Evolutionary conservation across 352 stramenopile species (phyloP), one percentile per base, ranked within the genome.

Genomic region (Globisporangium perplexum): DNA sequence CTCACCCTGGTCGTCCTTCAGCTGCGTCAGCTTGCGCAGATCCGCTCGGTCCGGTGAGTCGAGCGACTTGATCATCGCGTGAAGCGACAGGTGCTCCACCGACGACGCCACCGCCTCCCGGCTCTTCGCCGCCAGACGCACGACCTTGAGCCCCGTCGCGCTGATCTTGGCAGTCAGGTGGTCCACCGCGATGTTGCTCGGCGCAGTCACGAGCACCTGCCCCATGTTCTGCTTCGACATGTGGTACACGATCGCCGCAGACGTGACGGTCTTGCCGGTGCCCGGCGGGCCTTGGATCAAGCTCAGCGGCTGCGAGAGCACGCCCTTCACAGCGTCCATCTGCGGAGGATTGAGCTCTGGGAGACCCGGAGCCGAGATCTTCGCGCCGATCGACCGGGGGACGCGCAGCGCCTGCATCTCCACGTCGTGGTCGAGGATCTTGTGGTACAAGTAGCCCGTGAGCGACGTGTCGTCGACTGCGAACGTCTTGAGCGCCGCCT

Each of bases 391-490:
- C 33, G 67, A 95, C 43, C 69, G 86, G 45, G 70, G 77, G 39
- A 86, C 69, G 10, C 80, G 77, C 23, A 99, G 82, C 14, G 80
- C 71, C 60, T 99, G 96, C 44, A 97, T 85, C 52, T 98, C 93
- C 6, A 99, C 96, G 22, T 96, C 86, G 67, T 99, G 96, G 0
- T 97, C 97, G 36, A 99, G 81, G 12, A 99, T 90, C 68, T 97
- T 98, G 74, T 99, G 95, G 74, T 99, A 99, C 60, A 99, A 83
- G 71, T 99, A 99, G 17, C 96, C 97, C 3, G 94, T 99, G 0
- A 99, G 79, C 57, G 90, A 98, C 18, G 95, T 98, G 62, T 99
- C 96, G 66, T 99, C 96, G 50, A 99, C 95, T 1, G 96, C 97
- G 77, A 99, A 99, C 0, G 89, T 98, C 72, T 99, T 99, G 53